A percentile compares a stretch with the other conserved stretches of the same genome.
These are phyloP conservation scores for Colletotrichum somersetense DNA, from an alignment of 2,329 filamentous ascomycete genomes.

Conservation along the genomic window DNA sequence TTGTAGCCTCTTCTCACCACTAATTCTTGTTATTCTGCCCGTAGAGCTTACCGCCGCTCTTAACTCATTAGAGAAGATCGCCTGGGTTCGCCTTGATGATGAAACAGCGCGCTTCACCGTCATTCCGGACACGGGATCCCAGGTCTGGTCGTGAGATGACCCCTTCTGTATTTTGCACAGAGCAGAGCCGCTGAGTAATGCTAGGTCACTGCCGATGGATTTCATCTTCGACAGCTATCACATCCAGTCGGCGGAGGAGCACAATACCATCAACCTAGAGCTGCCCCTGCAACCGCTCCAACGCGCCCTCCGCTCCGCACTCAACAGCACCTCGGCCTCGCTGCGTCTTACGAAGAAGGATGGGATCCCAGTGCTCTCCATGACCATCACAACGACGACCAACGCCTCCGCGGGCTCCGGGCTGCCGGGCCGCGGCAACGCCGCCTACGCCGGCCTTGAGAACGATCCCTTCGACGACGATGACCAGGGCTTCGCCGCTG, in stretches of 20 bases:
- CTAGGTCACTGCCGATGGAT: slow-evolving; percentile 74
- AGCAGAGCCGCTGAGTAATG: slow-evolving; percentile 17
- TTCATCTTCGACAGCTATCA: slow-evolving; percentile 89
- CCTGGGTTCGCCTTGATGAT: slow-evolving; percentile 91
- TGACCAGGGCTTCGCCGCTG: slow-evolving; percentile 60
- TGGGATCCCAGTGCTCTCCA: slow-evolving; percentile 84
- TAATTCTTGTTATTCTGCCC: slow-evolving; percentile 13
- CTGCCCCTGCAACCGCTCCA: slow-evolving; percentile 89
- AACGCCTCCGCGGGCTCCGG: slow-evolving; percentile 55
- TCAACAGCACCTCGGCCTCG: slow-evolving; percentile 83
- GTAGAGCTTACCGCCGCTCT: slow-evolving; percentile 74
- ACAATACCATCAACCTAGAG: slow-evolving; percentile 96
- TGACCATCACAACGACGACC: slow-evolving; percentile 88
- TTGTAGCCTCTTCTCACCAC: background rate
- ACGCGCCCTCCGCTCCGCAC: slow-evolving; percentile 90
- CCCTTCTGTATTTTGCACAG: background rate
- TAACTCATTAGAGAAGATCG: slow-evolving; percentile 81
- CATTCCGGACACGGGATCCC: slow-evolving; percentile 92
- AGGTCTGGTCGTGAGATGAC: slow-evolving; percentile 88
- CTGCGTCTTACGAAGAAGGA: slow-evolving; percentile 95
- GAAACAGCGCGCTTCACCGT: slow-evolving; percentile 93
- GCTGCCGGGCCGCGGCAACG: slow-evolving; percentile 46
- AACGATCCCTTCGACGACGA: slow-evolving; percentile 58
- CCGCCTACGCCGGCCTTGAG: slow-evolving; percentile 44
- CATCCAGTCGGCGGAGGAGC: slow-evolving; percentile 83